Evolutionary conservation across 371 early-diverging fungal species (phyloP).

Genomic region (Rhizopus delemar): DNA sequence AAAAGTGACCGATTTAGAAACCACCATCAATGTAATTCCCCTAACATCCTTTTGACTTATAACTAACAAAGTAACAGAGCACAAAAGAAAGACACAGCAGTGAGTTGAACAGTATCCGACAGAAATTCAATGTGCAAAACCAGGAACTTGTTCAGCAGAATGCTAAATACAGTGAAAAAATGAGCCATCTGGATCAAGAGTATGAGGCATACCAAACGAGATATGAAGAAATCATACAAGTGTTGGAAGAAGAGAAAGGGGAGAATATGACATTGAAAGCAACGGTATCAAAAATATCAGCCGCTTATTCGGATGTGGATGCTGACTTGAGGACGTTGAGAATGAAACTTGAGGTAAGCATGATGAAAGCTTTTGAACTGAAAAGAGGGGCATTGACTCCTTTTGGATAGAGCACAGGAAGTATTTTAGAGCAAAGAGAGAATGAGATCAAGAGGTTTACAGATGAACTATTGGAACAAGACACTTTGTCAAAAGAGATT

Average conservation of each 20-base stretch:
- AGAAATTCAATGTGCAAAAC: constrained; percentile 11
- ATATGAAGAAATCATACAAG: not conserved
- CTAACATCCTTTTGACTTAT: not conserved
- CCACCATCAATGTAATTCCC: constrained; percentile 30
- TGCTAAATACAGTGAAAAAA: constrained; percentile 2
- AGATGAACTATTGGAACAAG: constrained; percentile 14
- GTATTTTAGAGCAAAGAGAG: constrained; percentile 9
- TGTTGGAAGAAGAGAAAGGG: constrained; percentile 1
- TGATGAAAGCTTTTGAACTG: too few species aligned
- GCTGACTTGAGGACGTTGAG: not conserved
- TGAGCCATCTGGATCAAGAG: not conserved
- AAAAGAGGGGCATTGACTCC: not conserved
- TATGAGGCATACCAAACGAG: not conserved
- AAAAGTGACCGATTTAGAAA: constrained; percentile 52
- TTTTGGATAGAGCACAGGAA: constrained; percentile 3
- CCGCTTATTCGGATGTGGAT: constrained; percentile 2
- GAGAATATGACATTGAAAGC: constrained; percentile 6
- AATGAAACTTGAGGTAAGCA: constrained; percentile 10
- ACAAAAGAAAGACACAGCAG: constrained; percentile 10
- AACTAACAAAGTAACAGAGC: not conserved
- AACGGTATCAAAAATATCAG: not conserved
- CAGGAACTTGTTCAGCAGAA: constrained; percentile 6
- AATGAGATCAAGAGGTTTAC: constrained; percentile 1
- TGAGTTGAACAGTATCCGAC: constrained; percentile 5
- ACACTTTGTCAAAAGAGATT: constrained; percentile 41